A percentile compares a stretch with the other conserved stretches of the same genome.
Conservation (phyloP, 768 basidiomycete genomes). For the Tylopilus subfusipes region DNA sequence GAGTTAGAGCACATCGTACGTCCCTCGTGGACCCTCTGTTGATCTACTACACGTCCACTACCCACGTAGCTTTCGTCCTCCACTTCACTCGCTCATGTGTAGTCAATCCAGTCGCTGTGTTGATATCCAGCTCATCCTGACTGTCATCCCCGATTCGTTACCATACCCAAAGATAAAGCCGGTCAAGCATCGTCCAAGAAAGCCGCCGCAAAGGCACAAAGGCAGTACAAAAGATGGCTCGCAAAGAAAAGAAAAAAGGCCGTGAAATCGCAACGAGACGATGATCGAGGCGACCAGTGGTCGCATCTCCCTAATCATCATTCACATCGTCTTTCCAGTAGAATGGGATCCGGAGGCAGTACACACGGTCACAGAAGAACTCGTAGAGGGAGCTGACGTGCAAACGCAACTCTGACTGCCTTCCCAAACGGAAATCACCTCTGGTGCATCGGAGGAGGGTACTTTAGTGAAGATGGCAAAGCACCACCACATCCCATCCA, state of each 20-base stretch:
- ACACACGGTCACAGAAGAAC: slow-evolving; percentile 81
- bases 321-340: slow-evolving; percentile 37
- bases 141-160: background rate
- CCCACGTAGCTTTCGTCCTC: no score
- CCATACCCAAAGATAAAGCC: slow-evolving; percentile 22
- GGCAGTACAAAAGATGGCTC: slow-evolving; percentile 61
- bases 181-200: slow-evolving; percentile 34
- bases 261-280: slow-evolving; percentile 36
- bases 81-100: no score
- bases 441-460: slow-evolving; percentile 85
- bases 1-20: background rate
- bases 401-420: slow-evolving; percentile 76
- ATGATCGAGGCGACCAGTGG: slow-evolving; percentile 66
- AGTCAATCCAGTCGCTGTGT: slow-evolving; percentile 9
- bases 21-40: background rate
- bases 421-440: slow-evolving; percentile 80
- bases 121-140: background rate
- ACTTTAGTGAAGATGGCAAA: slow-evolving; percentile 81
- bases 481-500: slow-evolving; percentile 31
- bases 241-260: slow-evolving; percentile 66
- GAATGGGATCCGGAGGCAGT: slow-evolving; percentile 86
- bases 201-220: slow-evolving; percentile 52
- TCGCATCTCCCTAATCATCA: slow-evolving; percentile 1
- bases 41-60: no score
- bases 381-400: slow-evolving; percentile 78